These are phyloP conservation scores for Kwoniella sp. DNA, from an alignment of 768 basidiomycete species.

Conservation along the genomic window DNA sequence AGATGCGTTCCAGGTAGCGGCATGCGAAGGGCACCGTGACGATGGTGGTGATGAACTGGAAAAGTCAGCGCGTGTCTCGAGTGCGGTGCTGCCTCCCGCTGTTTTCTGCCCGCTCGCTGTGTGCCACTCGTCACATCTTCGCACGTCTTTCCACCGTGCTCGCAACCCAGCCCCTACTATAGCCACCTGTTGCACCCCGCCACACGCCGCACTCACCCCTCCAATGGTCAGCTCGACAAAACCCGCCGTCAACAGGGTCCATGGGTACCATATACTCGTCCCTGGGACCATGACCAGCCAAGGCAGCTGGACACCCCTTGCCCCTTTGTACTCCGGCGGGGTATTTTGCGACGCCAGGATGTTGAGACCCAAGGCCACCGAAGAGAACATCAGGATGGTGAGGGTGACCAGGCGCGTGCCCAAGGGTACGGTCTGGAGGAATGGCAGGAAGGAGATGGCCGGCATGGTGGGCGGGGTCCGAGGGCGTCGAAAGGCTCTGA, in stretches of 20 bases:
- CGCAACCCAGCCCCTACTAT: too few relatives aligned
- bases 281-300: constrained; percentile 81
- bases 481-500: too few relatives aligned
- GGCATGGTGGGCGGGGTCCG: constrained; percentile 46
- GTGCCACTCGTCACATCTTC: too few relatives aligned
- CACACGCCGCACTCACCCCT: constrained; percentile 61
- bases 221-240: constrained; percentile 77
- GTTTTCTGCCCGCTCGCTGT: too few relatives aligned
- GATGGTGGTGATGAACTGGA: constrained; percentile 70
- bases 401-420: constrained; percentile 40
- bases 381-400: constrained; percentile 28
- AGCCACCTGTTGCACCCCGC: neutral
- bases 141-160: too few relatives aligned
- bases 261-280: constrained; percentile 74
- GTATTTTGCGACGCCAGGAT: constrained; percentile 18
- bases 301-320: constrained; percentile 49
- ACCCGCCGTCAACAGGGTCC: constrained; percentile 86
- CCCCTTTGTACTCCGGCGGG: neutral
- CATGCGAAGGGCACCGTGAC: constrained; percentile 74
- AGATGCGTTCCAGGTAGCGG: constrained; percentile 87
- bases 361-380: constrained; percentile 19
- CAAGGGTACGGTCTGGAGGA: constrained; percentile 47
- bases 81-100: neutral
- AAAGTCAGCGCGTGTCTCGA: neutral
- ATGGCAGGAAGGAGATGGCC: constrained; percentile 47